Conservation (phyloP, 2,329 filamentous ascomycete species). For the Tothia fuscella region DNA sequence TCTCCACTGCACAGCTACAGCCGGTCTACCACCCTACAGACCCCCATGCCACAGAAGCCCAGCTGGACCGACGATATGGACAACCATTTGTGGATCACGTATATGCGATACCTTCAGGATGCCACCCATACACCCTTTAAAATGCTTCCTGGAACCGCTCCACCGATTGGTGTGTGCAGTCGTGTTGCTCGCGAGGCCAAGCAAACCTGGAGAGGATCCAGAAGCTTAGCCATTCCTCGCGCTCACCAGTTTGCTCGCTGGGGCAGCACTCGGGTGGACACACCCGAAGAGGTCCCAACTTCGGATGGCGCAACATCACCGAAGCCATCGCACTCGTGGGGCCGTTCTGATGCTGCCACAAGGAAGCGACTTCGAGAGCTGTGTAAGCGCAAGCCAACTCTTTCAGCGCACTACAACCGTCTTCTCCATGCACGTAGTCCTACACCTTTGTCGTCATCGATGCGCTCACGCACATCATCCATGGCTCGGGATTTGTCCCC, state of each 20-base stretch:
- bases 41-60: conserved; percentile 12
- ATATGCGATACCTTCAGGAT: conserved; percentile 53
- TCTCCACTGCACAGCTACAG: conserved; percentile 21
- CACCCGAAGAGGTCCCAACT: conserved; percentile 26
- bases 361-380: conserved; percentile 46
- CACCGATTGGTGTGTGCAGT: conserved; percentile 52
- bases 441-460: conserved; percentile 39
- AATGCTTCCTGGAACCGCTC: conserved; percentile 50
- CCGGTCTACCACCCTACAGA: conserved; percentile 9
- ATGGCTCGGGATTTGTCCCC: conserved; percentile 4
- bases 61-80: conserved; percentile 53
- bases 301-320: conserved; percentile 23
- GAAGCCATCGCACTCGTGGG: conserved; percentile 34
- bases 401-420: conserved; percentile 53
- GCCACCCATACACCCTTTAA: conserved; percentile 56
- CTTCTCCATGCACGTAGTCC: conserved; percentile 48
- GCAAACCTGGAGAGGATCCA: conserved; percentile 44
- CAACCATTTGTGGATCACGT: conserved; percentile 53
- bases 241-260: conserved; percentile 13
- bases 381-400: conserved; percentile 48
- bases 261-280: conserved; percentile 20
- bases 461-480: conserved; percentile 12
- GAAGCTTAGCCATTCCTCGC: conserved; percentile 20
- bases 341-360: conserved; percentile 45
- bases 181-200: conserved; percentile 50